Conservation (phyloP, 2,329 filamentous ascomycete genomes). For the Zymoseptoria ardabiliae region DNA sequence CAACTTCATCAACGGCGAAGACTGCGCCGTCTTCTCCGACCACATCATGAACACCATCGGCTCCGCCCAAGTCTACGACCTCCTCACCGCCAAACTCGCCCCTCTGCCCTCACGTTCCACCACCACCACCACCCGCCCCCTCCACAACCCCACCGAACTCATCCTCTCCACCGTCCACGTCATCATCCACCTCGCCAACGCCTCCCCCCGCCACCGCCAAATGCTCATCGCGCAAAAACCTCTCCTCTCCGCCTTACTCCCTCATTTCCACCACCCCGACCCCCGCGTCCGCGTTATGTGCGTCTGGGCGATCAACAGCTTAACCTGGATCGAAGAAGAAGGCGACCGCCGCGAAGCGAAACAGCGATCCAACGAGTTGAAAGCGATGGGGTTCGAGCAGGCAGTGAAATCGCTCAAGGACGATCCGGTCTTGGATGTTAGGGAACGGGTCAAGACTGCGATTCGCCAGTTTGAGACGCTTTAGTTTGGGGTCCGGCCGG, state of each 20-base stretch:
- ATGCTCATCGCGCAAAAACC: conserved; percentile 69
- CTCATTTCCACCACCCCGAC: conserved; percentile 66
- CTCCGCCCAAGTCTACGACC: conserved; percentile 69
- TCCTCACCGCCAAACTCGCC: conserved; percentile 70
- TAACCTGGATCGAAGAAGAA: conserved; percentile 74
- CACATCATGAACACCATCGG: conserved; percentile 70
- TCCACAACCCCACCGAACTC: conserved; percentile 51
- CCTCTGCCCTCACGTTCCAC: conserved; percentile 23
- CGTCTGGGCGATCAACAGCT: conserved; percentile 77
- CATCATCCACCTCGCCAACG: conserved; percentile 81
- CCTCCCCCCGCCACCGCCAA: conserved; percentile 68
- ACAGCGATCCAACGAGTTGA: conserved; percentile 61
- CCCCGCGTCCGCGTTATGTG: conserved; percentile 68
- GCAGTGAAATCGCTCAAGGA: conserved; percentile 24
- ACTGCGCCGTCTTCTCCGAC: conserved; percentile 67
- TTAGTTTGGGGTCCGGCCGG: conserved; percentile 2
- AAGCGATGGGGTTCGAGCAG: conserved; percentile 48
- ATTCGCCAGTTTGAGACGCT: conserved; percentile 57
- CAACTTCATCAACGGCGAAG: conserved; percentile 70
- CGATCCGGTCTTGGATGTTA: conserved; percentile 73
- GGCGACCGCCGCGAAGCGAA: conserved; percentile 58
- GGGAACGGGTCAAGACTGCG: conserved; percentile 76
- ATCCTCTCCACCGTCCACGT: conserved; percentile 72
- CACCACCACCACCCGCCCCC: conserved; percentile 28
- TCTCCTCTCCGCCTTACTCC: conserved; percentile 64